Evolutionary conservation across 352 stramenopile species (phyloP).

Genomic region (Globisporangium lucens): DNA sequence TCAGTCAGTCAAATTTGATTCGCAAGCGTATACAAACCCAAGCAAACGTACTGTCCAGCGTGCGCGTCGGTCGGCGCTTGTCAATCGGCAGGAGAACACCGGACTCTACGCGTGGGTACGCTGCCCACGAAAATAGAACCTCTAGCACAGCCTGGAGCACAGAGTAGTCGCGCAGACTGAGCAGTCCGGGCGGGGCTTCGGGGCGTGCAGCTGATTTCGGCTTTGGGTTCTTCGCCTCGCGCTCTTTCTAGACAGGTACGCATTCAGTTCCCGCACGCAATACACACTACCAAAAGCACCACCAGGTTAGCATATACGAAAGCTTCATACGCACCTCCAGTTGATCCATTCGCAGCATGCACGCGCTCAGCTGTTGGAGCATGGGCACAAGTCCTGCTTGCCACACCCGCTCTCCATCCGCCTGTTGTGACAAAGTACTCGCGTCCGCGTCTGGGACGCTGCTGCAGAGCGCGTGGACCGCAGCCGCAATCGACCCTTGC

Average conservation of each 20-base stretch:
- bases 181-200: conserved; percentile 53
- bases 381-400: conserved; percentile 31
- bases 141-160: conserved; percentile 77
- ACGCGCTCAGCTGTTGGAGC: conserved; percentile 39
- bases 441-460: neutral
- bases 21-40: neutral
- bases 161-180: conserved; percentile 85
- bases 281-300: neutral
- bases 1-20: neutral
- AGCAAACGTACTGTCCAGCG: conserved; percentile 59
- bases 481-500: conserved; percentile 20
- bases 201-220: conserved; percentile 18
- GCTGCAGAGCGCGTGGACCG: conserved; percentile 34
- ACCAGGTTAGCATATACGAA: neutral
- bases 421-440: neutral
- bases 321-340: neutral
- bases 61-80: conserved; percentile 71
- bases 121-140: conserved; percentile 69
- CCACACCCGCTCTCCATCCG: conserved; percentile 26
- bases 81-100: conserved; percentile 58
- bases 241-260: neutral
- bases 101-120: conserved; percentile 44
- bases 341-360: conserved; percentile 30
- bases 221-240: conserved; percentile 10
- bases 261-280: neutral